Evolutionary conservation across 768 basidiomycete genomes (phyloP).

Genomic region (Saitozyma podzolica): DNA sequence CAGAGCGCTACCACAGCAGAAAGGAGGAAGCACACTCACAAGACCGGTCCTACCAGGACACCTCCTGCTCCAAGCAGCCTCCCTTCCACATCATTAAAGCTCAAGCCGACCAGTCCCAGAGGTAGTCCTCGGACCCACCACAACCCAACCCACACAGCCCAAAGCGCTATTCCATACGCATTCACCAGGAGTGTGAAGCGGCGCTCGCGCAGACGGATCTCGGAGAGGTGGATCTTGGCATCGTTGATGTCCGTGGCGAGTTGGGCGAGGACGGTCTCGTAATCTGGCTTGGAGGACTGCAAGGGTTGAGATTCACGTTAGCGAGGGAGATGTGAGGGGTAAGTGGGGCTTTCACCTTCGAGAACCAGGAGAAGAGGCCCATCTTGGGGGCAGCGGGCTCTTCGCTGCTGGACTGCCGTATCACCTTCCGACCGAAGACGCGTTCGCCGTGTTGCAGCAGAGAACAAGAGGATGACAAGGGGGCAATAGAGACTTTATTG

Average conservation of each 20-base stretch:
- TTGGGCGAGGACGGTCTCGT: conserved; percentile 48
- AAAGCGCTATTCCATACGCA: conserved; percentile 43
- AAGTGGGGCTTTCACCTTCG: conserved; percentile 19
- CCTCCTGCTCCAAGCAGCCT: conserved; percentile 30
- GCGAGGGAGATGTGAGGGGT: background rate
- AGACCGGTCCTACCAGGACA: conserved; percentile 38
- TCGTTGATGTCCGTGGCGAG: conserved; percentile 46
- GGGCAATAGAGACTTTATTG: too few species aligned
- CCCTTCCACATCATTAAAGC: conserved; percentile 23
- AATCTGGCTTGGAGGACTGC: conserved; percentile 46
- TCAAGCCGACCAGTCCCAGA: conserved; percentile 41
- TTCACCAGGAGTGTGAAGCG: conserved; percentile 42
- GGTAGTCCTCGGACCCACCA: conserved; percentile 48
- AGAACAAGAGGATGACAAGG: too few species aligned
- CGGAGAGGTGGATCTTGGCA: conserved; percentile 47
- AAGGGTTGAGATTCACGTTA: background rate
- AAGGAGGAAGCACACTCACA: conserved; percentile 31
- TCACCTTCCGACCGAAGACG: background rate
- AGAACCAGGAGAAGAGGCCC: conserved; percentile 44
- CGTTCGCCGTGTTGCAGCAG: too few species aligned
- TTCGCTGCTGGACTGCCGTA: background rate
- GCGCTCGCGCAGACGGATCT: conserved; percentile 47
- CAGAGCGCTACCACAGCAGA: conserved; percentile 2
- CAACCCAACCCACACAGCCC: conserved; percentile 48
- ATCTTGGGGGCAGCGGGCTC: conserved; percentile 5